These are phyloP conservation scores for Thelonectria rubi DNA, from an alignment of 2,329 filamentous ascomycete species.

Conservation along the genomic window DNA sequence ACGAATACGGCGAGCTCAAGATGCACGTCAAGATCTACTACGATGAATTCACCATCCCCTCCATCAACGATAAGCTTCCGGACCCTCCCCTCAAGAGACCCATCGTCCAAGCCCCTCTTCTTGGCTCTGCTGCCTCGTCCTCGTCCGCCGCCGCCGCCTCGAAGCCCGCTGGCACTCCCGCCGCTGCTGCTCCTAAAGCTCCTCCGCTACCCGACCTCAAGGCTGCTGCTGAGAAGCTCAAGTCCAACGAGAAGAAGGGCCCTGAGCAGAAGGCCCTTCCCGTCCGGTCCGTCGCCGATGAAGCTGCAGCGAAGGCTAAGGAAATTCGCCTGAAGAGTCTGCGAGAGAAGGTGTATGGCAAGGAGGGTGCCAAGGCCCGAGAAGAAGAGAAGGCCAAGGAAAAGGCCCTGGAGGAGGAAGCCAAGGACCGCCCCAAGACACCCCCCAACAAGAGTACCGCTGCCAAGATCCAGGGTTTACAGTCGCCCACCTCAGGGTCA, in stretches of 20 bases:
- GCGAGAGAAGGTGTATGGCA: conserved; percentile 64
- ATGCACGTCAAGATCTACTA: conserved; percentile 79
- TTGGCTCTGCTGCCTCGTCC: conserved; percentile 37
- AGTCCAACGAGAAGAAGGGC: conserved; percentile 36
- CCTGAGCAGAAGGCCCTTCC: conserved; percentile 50
- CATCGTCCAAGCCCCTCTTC: conserved; percentile 24
- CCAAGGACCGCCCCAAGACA: conserved; percentile 15
- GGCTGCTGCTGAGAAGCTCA: conserved; percentile 24
- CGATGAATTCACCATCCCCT: conserved; percentile 68
- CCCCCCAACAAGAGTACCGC: conserved; percentile 15
- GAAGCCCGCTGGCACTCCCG: conserved; percentile 30
- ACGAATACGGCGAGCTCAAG: conserved; percentile 95
- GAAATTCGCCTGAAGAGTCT: conserved; percentile 63
- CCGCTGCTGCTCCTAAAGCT: conserved; percentile 37
- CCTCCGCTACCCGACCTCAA: conserved; percentile 40
- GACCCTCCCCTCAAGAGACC: conserved; percentile 43
- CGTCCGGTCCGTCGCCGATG: conserved; percentile 67
- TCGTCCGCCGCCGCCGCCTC: conserved; percentile 36
- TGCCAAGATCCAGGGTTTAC: conserved; percentile 46
- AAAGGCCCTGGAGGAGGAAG: neutral
- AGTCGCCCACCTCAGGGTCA: conserved; percentile 57
- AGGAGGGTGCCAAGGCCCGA: conserved; percentile 43
- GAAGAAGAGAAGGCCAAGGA: conserved; percentile 12
- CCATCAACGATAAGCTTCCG: conserved; percentile 62
- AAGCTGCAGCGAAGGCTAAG: conserved; percentile 72